Evolutionary conservation across 345 rosid genomes (phyloP).

Genomic region (Melaleuca quinquenervia): DNA sequence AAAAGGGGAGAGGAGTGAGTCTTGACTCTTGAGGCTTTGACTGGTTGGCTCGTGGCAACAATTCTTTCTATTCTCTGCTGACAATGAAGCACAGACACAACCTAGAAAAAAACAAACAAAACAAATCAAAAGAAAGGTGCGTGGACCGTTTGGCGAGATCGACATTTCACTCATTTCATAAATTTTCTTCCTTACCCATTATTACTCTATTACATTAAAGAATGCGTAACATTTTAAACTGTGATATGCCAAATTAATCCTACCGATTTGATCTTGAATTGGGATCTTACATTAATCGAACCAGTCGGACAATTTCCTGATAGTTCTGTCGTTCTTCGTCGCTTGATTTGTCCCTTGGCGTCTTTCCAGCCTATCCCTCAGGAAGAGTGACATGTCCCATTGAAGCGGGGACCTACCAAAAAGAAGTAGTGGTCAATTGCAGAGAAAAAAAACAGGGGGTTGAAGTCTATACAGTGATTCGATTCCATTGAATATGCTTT

Average conservation of each 20-base stretch:
- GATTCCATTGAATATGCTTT: background rate
- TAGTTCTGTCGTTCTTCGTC: background rate
- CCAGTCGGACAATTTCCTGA: rapidly evolving
- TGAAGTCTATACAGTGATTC: background rate
- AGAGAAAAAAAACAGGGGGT: background rate
- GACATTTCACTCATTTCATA: background rate
- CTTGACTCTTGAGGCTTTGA: background rate
- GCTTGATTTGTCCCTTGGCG: background rate
- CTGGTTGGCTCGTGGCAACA: rapidly evolving
- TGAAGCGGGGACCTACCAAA: background rate
- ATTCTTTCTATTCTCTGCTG: background rate
- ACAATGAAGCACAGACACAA: background rate
- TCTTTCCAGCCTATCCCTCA: background rate
- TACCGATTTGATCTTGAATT: rapidly evolving
- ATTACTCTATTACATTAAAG: no score
- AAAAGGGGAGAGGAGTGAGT: background rate
- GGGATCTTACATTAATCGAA: background rate
- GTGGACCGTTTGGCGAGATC: background rate
- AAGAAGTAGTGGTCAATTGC: background rate
- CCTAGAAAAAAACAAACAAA: rapidly evolving
- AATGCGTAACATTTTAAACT: rapidly evolving
- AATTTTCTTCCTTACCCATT: background rate
- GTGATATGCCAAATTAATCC: background rate
- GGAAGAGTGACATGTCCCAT: background rate
- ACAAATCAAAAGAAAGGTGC: background rate